Conservation (phyloP, 495 filamentous ascomycete genomes). For the Aspergillus mulundensis region DNA sequence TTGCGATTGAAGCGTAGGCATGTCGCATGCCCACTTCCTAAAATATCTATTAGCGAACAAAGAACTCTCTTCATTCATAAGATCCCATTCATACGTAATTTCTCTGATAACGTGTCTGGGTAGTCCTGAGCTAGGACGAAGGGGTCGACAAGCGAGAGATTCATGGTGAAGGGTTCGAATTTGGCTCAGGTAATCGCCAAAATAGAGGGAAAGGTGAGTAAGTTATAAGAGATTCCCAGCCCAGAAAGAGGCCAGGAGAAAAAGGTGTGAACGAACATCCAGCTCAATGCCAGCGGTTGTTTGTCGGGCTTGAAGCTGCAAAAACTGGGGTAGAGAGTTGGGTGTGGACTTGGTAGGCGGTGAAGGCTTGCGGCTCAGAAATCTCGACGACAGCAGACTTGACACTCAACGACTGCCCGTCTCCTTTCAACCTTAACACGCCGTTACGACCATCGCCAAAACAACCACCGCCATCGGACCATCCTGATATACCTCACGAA, state of each 20-base stretch:
- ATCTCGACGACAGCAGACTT: slow-evolving; percentile 4
- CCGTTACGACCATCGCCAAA: slow-evolving; percentile 34
- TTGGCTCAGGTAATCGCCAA: background rate
- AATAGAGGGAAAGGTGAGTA: background rate
- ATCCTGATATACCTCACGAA: slow-evolving; percentile 41
- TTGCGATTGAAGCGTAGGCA: slow-evolving; percentile 86
- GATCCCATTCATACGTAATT: slow-evolving; percentile 57
- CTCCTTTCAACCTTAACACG: slow-evolving; percentile 35
- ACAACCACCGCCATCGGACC: slow-evolving; percentile 9
- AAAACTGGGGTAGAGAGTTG: slow-evolving; percentile 9
- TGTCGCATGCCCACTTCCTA: slow-evolving; percentile 61
- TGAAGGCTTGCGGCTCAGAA: slow-evolving; percentile 12
- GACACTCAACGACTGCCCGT: slow-evolving; percentile 38
- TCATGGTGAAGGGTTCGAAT: slow-evolving; percentile 47
- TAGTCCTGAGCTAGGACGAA: slow-evolving; percentile 91
- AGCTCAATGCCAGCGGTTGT: slow-evolving; percentile 8
- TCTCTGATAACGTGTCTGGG: slow-evolving; percentile 81
- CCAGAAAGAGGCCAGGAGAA: slow-evolving; percentile 29
- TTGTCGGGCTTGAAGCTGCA: slow-evolving; percentile 3
- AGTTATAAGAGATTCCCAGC: slow-evolving; percentile 20
- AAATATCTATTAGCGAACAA: background rate
- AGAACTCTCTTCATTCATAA: background rate
- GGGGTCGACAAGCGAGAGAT: slow-evolving; percentile 73
- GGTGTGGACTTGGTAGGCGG: slow-evolving; percentile 12
- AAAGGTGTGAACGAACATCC: slow-evolving; percentile 27